Percentiles rank a stretch among this genome's conserved stretches.
phyloP scores from a whole-genome alignment of 257 asterid genomes.

The Linaria vulgaris region DNA sequence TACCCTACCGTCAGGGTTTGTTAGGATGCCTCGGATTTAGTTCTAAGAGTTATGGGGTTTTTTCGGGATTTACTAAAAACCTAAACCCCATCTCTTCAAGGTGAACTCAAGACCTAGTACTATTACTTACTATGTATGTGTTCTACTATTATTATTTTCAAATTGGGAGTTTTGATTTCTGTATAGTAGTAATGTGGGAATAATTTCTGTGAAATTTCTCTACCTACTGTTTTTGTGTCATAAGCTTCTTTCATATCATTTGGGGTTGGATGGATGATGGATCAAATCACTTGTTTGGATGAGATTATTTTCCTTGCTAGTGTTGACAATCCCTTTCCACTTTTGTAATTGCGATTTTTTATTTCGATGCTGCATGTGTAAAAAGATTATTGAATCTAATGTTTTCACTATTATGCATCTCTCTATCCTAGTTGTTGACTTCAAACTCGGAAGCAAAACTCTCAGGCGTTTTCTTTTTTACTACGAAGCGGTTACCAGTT shows the following conservation, averaged over 20 bases:
- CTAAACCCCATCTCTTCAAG: constrained; percentile 86
- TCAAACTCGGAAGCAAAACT: no score
- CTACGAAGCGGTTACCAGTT: no score
- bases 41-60: constrained; percentile 88
- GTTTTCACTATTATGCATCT: no score
- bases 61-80: constrained; percentile 76
- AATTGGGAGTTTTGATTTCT: no score
- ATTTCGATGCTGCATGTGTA: not conserved
- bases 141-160: no score
- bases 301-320: constrained; percentile 10
- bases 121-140: no score
- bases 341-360: constrained; percentile 15
- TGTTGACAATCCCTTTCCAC: constrained; percentile 18
- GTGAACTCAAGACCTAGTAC: constrained; percentile 32
- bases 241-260: constrained; percentile 9
- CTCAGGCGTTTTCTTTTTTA: no score
- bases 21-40: constrained; percentile 92
- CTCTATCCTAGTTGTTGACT: no score
- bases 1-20: constrained; percentile 87
- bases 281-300: constrained; percentile 24
- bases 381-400: no score
- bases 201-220: no score
- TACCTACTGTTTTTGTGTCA: not conserved
- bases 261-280: constrained; percentile 1
- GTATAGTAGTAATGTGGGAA: no score